Evolutionary conservation across 345 rosid genomes (phyloP).

Genomic region (Citrus medica): DNA sequence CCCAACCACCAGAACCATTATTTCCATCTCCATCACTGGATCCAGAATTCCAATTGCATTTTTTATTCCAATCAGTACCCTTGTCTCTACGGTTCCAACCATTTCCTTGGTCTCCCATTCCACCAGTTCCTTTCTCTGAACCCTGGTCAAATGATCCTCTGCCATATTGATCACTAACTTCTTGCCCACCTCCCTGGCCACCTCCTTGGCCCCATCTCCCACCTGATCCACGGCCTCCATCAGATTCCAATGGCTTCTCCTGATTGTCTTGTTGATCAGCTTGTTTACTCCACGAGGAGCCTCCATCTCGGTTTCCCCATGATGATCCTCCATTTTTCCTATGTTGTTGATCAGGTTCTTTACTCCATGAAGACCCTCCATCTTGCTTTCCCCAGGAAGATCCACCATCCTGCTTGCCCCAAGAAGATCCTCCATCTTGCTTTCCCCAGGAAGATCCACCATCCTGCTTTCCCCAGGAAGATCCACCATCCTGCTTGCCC

Average conservation of each 20-base stretch:
- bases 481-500: slow-evolving; percentile 20
- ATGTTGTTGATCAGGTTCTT: not conserved
- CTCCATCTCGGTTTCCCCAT: slow-evolving; percentile 7
- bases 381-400: no score
- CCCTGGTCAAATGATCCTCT: slow-evolving; percentile 25
- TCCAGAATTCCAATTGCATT: slow-evolving; percentile 10
- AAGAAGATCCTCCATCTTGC: no score
- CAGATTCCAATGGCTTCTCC: slow-evolving; percentile 14
- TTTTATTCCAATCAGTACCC: slow-evolving; percentile 12
- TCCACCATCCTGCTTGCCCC: not conserved
- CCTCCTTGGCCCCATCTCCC: slow-evolving; percentile 35
- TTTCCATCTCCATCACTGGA: not conserved
- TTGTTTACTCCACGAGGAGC: slow-evolving; percentile 19
- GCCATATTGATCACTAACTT: slow-evolving; percentile 27
- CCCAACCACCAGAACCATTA: slow-evolving; percentile 15
- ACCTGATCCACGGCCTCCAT: slow-evolving; percentile 35
- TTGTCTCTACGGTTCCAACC: slow-evolving; percentile 5
- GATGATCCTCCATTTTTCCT: not conserved
- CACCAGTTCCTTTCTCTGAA: slow-evolving; percentile 16
- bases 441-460: slow-evolving; percentile 12
- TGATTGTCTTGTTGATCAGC: not conserved
- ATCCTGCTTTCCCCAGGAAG: not conserved
- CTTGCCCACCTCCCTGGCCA: slow-evolving; percentile 35
- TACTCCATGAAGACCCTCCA: slow-evolving; percentile 9
- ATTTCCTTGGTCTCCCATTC: slow-evolving; percentile 6